Percentiles rank a stretch among this genome's conserved stretches.
These are phyloP conservation scores for Alopecurus myosuroides DNA, from an alignment of 176 grass and related monocot species.

Conservation along the genomic window DNA sequence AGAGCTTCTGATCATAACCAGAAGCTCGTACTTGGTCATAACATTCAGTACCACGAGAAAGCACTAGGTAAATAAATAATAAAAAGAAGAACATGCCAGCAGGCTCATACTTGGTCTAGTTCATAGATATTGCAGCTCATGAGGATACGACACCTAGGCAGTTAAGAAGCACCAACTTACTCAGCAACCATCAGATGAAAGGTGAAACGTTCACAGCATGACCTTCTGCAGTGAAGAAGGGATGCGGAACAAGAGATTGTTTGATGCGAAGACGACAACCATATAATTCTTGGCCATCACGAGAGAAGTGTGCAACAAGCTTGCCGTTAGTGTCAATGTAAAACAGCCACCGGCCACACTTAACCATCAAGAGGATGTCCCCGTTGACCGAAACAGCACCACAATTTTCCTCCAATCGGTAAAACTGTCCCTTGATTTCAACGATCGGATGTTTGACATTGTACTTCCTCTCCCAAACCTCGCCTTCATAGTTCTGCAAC, in stretches of 20 bases:
- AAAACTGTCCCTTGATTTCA: neutral
- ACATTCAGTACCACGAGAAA: no score
- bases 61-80: no score
- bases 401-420: neutral
- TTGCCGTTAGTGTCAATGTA: neutral
- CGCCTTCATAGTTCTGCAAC: neutral
- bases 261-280: neutral
- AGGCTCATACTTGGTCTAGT: neutral
- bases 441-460: neutral
- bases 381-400: neutral
- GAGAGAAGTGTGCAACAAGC: neutral
- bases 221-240: neutral
- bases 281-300: neutral
- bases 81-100: neutral
- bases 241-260: neutral
- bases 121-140: neutral
- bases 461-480: neutral
- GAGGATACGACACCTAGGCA: neutral
- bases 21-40: neutral
- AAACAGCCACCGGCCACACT: neutral
- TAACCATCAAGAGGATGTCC: neutral
- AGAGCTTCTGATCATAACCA: neutral
- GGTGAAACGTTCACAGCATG: neutral
- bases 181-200: neutral
- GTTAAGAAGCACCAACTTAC: neutral